Percentiles rank a stretch among this genome's conserved stretches.
These are phyloP conservation scores for Ceratonia siliqua DNA, from an alignment of 306 rosid genomes.

Conservation along the genomic window DNA sequence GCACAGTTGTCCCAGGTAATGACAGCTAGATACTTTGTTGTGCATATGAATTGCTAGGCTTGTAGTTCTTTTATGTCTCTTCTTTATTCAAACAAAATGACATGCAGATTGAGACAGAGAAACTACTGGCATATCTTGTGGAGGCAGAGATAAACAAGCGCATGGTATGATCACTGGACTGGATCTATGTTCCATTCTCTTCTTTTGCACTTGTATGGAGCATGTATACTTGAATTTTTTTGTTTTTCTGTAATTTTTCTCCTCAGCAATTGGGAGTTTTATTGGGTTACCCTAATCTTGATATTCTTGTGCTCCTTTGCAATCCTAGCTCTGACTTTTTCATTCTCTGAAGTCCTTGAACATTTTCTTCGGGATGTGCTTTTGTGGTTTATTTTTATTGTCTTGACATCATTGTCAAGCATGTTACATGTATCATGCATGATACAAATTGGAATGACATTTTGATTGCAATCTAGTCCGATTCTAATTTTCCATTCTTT, in stretches of 20 bases:
- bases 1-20: conserved; percentile 98
- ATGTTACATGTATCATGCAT: conserved; percentile 4
- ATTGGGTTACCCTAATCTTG: not conserved
- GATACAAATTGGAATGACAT: not conserved
- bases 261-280: not conserved
- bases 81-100: conserved; percentile 10
- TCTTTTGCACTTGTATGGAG: not conserved
- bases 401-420: conserved; percentile 5
- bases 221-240: not conserved
- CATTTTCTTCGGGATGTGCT: not conserved
- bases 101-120: conserved; percentile 95
- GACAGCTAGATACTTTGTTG: conserved; percentile 6
- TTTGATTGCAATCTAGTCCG: not conserved
- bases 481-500: conserved; percentile 20
- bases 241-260: conserved; percentile 6
- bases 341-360: not conserved
- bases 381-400: not conserved
- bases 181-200: conserved; percentile 5
- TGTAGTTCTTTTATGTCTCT: conserved; percentile 31
- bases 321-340: not conserved
- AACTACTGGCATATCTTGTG: conserved; percentile 93
- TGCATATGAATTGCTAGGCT: conserved; percentile 10
- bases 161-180: conserved; percentile 48
- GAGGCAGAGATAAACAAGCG: conserved; percentile 92
- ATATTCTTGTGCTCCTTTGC: not conserved